A percentile compares a stretch with the other conserved stretches of the same genome.
phyloP scores from a whole-genome alignment of 768 basidiomycete genomes.

The Tricholoma saponaceum region DNA sequence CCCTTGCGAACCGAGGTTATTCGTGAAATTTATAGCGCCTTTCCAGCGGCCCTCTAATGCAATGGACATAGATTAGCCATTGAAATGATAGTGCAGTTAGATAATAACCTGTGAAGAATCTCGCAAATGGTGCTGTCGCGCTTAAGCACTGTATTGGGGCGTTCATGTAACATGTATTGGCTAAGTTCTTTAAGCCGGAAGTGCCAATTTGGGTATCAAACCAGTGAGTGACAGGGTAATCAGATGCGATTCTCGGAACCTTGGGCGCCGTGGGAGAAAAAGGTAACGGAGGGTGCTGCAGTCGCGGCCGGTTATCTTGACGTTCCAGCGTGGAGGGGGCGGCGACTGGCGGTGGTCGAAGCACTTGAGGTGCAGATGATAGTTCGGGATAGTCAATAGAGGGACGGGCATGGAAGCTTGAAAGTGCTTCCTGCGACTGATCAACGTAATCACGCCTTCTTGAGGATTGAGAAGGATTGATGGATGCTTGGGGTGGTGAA shows the following conservation, averaged over 20 bases:
- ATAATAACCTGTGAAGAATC: slow-evolving; percentile 81
- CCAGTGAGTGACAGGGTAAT: slow-evolving; percentile 86
- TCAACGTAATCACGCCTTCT: slow-evolving; percentile 80
- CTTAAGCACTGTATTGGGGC: slow-evolving; percentile 95
- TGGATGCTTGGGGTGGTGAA: slow-evolving; percentile 81
- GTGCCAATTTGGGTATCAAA: slow-evolving; percentile 72
- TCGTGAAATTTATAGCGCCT: slow-evolving; percentile 77
- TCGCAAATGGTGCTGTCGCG: slow-evolving; percentile 89
- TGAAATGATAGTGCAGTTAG: not conserved
- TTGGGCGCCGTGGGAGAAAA: slow-evolving; percentile 34
- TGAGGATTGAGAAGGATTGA: slow-evolving; percentile 68
- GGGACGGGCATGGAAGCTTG: slow-evolving; percentile 40
- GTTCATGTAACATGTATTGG: slow-evolving; percentile 99
- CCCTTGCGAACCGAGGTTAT: slow-evolving; percentile 87
- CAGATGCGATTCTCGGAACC: slow-evolving; percentile 65
- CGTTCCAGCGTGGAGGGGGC: slow-evolving; percentile 68
- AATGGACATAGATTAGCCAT: slow-evolving; percentile 7
- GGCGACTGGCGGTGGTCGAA: slow-evolving; percentile 77
- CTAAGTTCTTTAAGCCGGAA: slow-evolving; percentile 88
- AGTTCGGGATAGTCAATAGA: slow-evolving; percentile 83
- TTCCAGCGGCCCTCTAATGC: slow-evolving; percentile 73
- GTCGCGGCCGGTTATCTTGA: slow-evolving; percentile 68
- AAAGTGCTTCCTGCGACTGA: slow-evolving; percentile 64
- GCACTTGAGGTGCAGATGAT: slow-evolving; percentile 43
- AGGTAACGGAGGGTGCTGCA: slow-evolving; percentile 32